Base-by-base conservation (phyloP, 169 alveolate species). In the Besnoitia besnoiti region DNA sequence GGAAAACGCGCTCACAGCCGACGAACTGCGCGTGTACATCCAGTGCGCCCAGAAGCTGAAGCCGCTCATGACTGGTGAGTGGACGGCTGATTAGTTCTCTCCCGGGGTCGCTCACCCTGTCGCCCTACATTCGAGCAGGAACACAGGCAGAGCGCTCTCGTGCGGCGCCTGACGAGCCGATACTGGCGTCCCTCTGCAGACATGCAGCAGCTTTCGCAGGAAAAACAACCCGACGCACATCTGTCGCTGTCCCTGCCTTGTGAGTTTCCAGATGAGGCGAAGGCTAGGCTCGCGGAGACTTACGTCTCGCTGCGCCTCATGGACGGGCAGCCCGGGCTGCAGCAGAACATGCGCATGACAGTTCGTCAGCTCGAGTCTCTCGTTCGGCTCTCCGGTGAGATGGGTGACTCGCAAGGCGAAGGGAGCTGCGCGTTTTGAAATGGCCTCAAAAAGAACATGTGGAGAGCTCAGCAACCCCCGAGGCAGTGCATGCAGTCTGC, bases 281-380 rank as follows among this genome's bases (percentile, higher is more conserved):
- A 89, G 62, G 61, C 80, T 33, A 51, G 62, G 82, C 88, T 89
- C 27, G 80, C 84, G 37, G 89, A 89, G 89, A 85, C 89, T 55
- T 89, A 89, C 80, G 89, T 76, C 44, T 80, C 93, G 0, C 89
- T 89, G 21, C 93, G 93, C 42, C 80, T 89, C 55, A 27, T 76
- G 80, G 93, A 87, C 59, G 80, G 82, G 42, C 89, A 76, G 51
- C 92, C 94, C 0, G 93, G 98, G 98, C 49, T 99, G 99, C 42
- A 99, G 80, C 93, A 89, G 30, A 89, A 89, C 80, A 89, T 76
- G 93, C n/a, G 93, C 12, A 89, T 99, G 61, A 99, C 99, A 24
- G 99, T 99, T 33, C 96, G 99, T 55, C 99, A 99, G 97, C 96
- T 99, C 42, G 99, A 99, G 94, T 99, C 99, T 39, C 97, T 99